Percentiles rank a stretch among this genome's conserved stretches.
phyloP scores from a whole-genome alignment of 2,329 filamentous ascomycete species.

The Colletotrichum musae region DNA sequence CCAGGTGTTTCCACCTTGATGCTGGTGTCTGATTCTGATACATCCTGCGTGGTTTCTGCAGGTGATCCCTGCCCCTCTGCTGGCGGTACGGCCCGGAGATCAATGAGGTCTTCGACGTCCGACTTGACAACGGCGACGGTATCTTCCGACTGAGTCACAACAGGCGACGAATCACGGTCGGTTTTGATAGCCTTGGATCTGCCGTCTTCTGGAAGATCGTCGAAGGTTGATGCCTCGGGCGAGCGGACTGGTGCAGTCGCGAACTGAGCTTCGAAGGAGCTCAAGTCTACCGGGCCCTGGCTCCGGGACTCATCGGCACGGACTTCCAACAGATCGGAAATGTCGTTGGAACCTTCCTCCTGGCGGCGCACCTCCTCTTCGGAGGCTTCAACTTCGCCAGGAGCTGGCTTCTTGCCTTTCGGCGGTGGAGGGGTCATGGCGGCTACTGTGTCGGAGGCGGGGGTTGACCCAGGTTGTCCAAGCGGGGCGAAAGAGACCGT shows the following conservation, averaged over 20 bases:
- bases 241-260: neutral
- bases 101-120: too few relatives aligned
- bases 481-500: constrained; percentile 1
- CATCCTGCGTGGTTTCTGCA: neutral
- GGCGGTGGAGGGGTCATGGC: constrained; percentile 24
- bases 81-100: too few relatives aligned
- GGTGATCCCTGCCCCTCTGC: neutral
- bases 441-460: too few relatives aligned
- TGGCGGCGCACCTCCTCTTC: neutral
- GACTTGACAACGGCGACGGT: too few relatives aligned
- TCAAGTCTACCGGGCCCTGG: neutral
- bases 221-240: too few relatives aligned
- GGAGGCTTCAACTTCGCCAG: neutral
- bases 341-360: neutral
- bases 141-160: too few relatives aligned
- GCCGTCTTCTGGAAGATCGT: too few relatives aligned
- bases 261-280: neutral
- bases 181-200: too few relatives aligned
- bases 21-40: neutral
- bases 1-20: neutral
- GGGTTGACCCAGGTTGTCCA: neutral
- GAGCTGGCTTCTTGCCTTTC: constrained; percentile 4
- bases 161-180: too few relatives aligned
- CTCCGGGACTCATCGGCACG: neutral
- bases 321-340: neutral